Evolutionary conservation across 352 stramenopile genomes (phyloP).

Genomic region (Phytophthora brassicae): DNA sequence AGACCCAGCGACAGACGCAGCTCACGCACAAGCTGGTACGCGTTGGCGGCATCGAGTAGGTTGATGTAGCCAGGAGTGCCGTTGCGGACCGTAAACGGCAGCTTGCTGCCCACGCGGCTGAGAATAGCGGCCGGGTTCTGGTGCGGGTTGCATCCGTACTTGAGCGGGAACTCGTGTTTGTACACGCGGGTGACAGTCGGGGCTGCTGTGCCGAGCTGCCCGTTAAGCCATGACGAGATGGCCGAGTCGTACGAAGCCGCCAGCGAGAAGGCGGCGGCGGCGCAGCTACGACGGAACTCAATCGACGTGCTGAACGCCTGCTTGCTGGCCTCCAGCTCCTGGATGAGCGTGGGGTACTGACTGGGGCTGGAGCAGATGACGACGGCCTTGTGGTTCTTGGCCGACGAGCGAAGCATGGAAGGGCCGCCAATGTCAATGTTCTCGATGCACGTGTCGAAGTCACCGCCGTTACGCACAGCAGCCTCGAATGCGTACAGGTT

Average conservation of each 20-base stretch:
- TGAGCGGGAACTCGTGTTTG: slow-evolving; percentile 92
- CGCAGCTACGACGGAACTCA: slow-evolving; percentile 87
- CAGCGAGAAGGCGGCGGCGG: slow-evolving; percentile 77
- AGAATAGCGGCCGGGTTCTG: slow-evolving; percentile 95
- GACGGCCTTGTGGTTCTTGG: slow-evolving; percentile 99
- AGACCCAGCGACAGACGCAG: slow-evolving; percentile 94
- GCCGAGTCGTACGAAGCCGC: slow-evolving; percentile 95
- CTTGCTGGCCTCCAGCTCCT: slow-evolving; percentile 92
- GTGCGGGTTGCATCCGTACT: slow-evolving; percentile 99
- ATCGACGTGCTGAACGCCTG: slow-evolving; percentile 84
- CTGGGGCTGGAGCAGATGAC: slow-evolving; percentile 96
- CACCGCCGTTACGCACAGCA: slow-evolving; percentile 90
- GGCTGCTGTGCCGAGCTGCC: slow-evolving; percentile 77
- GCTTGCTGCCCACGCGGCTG: slow-evolving; percentile 58
- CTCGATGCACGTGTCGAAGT: slow-evolving; percentile 99
- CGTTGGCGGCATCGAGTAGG: slow-evolving; percentile 98
- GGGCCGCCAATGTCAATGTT: slow-evolving; percentile 99
- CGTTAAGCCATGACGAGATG: slow-evolving; percentile 97
- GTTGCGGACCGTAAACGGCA: slow-evolving; percentile 90
- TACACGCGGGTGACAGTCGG: slow-evolving; percentile 93
- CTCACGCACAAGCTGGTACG: slow-evolving; percentile 99
- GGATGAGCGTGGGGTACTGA: slow-evolving; percentile 95
- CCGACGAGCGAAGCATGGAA: slow-evolving; percentile 98
- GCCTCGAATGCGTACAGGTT: slow-evolving; percentile 99
- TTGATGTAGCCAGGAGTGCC: slow-evolving; percentile 99